Evolutionary conservation across 208 protist genomes (phyloP).

Genomic region (Leishmania amazonensis): DNA sequence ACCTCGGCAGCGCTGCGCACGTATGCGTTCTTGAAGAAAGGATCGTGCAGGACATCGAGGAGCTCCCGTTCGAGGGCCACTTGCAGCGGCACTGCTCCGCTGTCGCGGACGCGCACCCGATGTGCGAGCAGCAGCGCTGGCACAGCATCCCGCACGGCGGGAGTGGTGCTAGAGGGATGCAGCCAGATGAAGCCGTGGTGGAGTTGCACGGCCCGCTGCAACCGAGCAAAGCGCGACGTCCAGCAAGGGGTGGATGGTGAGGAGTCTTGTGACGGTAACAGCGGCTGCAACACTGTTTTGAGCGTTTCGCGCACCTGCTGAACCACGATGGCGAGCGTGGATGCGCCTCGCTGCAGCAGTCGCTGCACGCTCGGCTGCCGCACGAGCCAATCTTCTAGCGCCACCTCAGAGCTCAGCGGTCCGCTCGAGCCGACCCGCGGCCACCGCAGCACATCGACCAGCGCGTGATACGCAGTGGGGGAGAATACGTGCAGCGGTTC

Average conservation of each 20-base stretch:
- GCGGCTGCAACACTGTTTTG: not conserved
- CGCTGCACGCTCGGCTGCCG: slow-evolving; percentile 14
- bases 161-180: slow-evolving; percentile 65
- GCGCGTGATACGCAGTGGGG: slow-evolving; percentile 13
- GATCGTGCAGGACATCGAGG: slow-evolving; percentile 56
- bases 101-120: slow-evolving; percentile 46
- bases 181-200: slow-evolving; percentile 87
- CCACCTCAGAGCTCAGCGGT: slow-evolving; percentile 19
- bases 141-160: slow-evolving; percentile 42
- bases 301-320: slow-evolving; percentile 31
- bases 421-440: slow-evolving; percentile 6
- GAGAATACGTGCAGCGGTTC: slow-evolving; percentile 30
- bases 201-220: slow-evolving; percentile 29
- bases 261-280: not conserved
- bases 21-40: slow-evolving; percentile 77
- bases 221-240: slow-evolving; percentile 18
- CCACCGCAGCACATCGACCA: slow-evolving; percentile 34
- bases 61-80: slow-evolving; percentile 50
- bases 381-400: slow-evolving; percentile 33
- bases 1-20: slow-evolving; percentile 47
- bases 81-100: slow-evolving; percentile 46
- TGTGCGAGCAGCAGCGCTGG: slow-evolving; percentile 46
- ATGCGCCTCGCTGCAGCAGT: slow-evolving; percentile 10
- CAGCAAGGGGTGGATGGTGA: slow-evolving; percentile 6
- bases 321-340: slow-evolving; percentile 7